Conservation (phyloP, 1,139 yeast species). For the Arxiozyma slooffiae region DNA sequence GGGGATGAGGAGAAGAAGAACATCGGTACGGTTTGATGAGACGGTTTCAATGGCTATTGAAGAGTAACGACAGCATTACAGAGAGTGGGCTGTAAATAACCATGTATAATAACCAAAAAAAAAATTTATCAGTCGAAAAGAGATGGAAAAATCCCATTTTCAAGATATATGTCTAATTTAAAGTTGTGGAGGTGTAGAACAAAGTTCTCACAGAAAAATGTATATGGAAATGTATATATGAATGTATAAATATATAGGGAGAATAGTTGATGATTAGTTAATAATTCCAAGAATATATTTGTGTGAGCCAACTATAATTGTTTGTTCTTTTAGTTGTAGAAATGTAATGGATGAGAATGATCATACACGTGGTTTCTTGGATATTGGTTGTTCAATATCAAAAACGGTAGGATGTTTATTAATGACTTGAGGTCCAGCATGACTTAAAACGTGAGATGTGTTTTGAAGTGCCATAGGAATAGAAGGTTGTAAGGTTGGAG, state of each 20-base stretch:
- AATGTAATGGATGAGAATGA: too few species aligned
- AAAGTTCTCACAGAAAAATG: too few species aligned
- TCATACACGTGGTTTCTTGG: slow-evolving; percentile 2
- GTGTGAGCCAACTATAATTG: neutral
- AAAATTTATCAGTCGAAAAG: too few species aligned
- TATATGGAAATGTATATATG: too few species aligned
- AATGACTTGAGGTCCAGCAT: neutral
- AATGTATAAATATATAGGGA: too few species aligned
- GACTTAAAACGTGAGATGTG: neutral
- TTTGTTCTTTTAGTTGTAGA: too few species aligned
- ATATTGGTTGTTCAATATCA: neutral
- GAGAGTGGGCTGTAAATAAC: neutral
- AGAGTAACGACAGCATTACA: slow-evolving; percentile 12
- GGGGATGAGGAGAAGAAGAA: slow-evolving; percentile 39
- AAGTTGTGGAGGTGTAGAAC: too few species aligned
- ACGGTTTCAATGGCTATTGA: slow-evolving; percentile 42
- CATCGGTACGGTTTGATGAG: slow-evolving; percentile 66
- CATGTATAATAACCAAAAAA: neutral
- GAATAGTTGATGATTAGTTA: too few species aligned
- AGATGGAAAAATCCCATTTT: too few species aligned
- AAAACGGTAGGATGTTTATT: neutral
- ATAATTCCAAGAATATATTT: neutral
- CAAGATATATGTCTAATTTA: too few species aligned
- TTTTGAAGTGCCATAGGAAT: neutral
- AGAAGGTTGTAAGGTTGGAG: neutral